phyloP scores from a whole-genome alignment of 352 stramenopile species.

The Globisporangium lucens region DNA sequence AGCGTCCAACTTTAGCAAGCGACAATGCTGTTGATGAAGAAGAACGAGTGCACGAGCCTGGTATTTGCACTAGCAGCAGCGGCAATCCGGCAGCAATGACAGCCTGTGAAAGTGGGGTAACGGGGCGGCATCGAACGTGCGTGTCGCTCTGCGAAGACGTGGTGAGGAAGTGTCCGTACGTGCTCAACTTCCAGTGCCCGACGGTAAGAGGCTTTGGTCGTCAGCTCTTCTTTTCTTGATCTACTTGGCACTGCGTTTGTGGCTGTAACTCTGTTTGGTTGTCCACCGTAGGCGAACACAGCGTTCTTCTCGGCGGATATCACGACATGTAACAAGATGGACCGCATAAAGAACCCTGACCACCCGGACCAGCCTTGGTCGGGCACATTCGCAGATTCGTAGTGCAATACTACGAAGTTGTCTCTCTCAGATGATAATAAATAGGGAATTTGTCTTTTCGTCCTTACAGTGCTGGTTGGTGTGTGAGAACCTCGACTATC shows the following conservation, averaged over 20 bases:
- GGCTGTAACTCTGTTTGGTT: not conserved
- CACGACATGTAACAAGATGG: constrained; percentile 70
- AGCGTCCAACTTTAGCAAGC: constrained; percentile 6
- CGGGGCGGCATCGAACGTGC: constrained; percentile 57
- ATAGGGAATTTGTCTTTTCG: constrained; percentile 6
- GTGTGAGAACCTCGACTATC: constrained; percentile 4
- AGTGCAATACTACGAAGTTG: too few relatives aligned
- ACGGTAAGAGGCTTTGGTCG: constrained; percentile 29
- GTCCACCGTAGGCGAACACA: constrained; percentile 47
- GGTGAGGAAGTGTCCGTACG: constrained; percentile 80
- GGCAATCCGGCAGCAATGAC: constrained; percentile 10
- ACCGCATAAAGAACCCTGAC: constrained; percentile 66
- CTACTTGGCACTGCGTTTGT: not conserved
- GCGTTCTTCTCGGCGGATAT: constrained; percentile 74
- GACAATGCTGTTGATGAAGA: not conserved
- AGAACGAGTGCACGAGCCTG: not conserved
- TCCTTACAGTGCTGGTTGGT: not conserved
- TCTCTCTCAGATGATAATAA: constrained; percentile 12
- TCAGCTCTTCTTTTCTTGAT: not conserved
- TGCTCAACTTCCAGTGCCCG: constrained; percentile 82
- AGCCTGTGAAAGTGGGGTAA: constrained; percentile 41
- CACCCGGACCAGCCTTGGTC: constrained; percentile 61
- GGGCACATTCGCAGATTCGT: constrained; percentile 69
- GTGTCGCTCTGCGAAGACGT: constrained; percentile 85
- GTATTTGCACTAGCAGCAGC: constrained; percentile 2